phyloP scores from a whole-genome alignment of 2,329 filamentous ascomycete species.

The Cladosporium sp. region DNA sequence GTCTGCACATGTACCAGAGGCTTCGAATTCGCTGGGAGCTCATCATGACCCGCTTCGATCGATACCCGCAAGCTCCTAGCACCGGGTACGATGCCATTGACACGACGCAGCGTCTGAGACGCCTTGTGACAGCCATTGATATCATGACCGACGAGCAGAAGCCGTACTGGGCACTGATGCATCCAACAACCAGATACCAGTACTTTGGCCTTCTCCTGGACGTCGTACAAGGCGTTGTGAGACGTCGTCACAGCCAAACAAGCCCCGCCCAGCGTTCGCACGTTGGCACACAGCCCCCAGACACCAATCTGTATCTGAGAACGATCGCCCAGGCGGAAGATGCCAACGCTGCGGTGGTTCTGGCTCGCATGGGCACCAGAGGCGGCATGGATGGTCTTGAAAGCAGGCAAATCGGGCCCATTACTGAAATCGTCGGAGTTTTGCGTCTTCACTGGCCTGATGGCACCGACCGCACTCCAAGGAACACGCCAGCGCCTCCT shows the following conservation, averaged over 20 bases:
- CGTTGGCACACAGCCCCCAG: background rate
- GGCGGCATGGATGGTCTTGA: background rate
- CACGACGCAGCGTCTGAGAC: background rate
- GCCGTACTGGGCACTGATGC: background rate
- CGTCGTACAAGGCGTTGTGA: background rate
- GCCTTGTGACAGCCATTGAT: background rate
- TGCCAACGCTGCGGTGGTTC: background rate
- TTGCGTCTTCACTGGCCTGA: background rate
- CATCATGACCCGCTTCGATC: background rate
- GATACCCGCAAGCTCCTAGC: background rate
- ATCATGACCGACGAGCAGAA: background rate
- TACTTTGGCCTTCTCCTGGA: slow-evolving; percentile 1
- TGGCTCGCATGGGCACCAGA: background rate
- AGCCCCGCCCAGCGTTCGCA: background rate
- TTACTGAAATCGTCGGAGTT: background rate
- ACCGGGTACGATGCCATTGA: background rate
- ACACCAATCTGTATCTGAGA: background rate
- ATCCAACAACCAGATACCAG: background rate
- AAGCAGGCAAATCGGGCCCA: background rate
- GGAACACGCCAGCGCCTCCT: no score
- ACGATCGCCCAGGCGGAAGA: background rate
- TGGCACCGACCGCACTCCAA: no score
- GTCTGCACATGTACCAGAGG: background rate
- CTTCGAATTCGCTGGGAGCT: background rate
- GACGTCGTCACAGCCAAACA: background rate